These are phyloP conservation scores for Podosphaera leucotricha DNA, from an alignment of 2,329 filamentous ascomycete species.

Conservation along the genomic window DNA sequence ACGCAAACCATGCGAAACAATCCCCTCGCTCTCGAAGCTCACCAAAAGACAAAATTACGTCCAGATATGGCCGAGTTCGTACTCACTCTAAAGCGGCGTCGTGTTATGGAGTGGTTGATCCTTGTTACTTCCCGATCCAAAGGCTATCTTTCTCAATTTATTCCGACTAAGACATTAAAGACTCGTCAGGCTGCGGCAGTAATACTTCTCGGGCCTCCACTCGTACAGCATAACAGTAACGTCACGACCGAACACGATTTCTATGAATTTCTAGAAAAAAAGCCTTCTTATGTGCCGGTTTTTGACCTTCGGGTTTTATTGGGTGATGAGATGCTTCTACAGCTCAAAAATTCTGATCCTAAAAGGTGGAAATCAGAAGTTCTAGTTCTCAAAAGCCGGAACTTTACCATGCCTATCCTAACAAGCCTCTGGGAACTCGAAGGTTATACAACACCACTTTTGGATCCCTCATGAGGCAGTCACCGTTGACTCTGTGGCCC, in stretches of 20 bases:
- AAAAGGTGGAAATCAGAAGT: slow-evolving; percentile 14
- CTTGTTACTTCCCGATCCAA: slow-evolving; percentile 17
- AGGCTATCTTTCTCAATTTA: slow-evolving; percentile 18
- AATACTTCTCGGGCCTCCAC: neutral
- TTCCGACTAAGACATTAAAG: slow-evolving; percentile 13
- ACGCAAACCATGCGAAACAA: slow-evolving; percentile 1
- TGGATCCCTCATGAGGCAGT: neutral
- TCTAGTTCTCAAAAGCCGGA: slow-evolving; percentile 20
- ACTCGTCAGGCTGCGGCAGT: neutral
- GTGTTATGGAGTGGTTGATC: slow-evolving; percentile 23
- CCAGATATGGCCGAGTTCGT: slow-evolving; percentile 31
- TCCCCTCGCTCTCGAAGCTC: neutral
- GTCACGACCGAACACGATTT: slow-evolving; percentile 9
- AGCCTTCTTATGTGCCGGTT: slow-evolving; percentile 22
- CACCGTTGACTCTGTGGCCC: no score
- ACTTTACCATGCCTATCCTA: slow-evolving; percentile 22
- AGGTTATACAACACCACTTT: slow-evolving; percentile 21
- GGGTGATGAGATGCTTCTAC: slow-evolving; percentile 22
- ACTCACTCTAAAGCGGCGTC: slow-evolving; percentile 25
- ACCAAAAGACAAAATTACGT: slow-evolving; percentile 19
- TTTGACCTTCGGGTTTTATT: slow-evolving; percentile 29
- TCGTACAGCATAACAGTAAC: neutral
- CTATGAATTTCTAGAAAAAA: slow-evolving; percentile 10
- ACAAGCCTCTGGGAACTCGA: slow-evolving; percentile 33
- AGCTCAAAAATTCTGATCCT: slow-evolving; percentile 15